A percentile compares a stretch with the other conserved stretches of the same genome.
Evolutionary conservation across 257 asterid genomes (phyloP).

Genomic region (Eucommia ulmoides): DNA sequence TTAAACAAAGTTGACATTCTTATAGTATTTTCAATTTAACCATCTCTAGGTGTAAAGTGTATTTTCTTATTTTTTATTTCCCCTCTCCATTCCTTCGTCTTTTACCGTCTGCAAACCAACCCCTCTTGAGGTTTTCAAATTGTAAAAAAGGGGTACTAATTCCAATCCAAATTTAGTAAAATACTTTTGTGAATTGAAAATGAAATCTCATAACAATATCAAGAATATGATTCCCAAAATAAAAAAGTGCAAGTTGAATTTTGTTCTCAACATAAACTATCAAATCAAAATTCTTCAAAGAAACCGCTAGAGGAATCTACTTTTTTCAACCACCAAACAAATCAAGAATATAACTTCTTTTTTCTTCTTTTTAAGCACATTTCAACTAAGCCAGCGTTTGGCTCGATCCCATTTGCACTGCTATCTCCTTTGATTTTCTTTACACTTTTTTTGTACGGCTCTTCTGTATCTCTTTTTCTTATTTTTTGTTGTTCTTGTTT

Average conservation of each 20-base stretch:
- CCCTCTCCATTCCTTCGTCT: no score
- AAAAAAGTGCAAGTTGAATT: conserved; percentile 5
- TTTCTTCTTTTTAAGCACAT: no score
- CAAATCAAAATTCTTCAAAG: conserved; percentile 8
- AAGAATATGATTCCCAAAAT: conserved; percentile 26
- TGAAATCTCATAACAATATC: not conserved
- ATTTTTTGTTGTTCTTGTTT: conserved; percentile 28
- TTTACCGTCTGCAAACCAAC: no score
- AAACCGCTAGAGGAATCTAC: conserved; percentile 23
- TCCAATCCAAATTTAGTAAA: no score
- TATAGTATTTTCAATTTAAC: no score
- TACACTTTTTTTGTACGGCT: conserved; percentile 61
- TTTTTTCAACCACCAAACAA: conserved; percentile 22
- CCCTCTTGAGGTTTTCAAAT: no score
- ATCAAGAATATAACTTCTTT: conserved; percentile 17
- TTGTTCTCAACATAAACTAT: conserved; percentile 18
- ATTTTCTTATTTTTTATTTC: no score
- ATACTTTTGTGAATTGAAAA: not conserved
- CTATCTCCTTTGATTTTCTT: conserved; percentile 86
- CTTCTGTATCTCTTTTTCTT: conserved; percentile 39
- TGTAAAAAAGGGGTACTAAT: no score
- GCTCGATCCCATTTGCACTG: conserved; percentile 81
- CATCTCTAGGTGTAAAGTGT: no score
- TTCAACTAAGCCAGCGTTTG: no score
- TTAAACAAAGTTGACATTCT: no score